phyloP scores from a whole-genome alignment of 2,329 filamentous ascomycete genomes.

The Diaporthe sp. region DNA sequence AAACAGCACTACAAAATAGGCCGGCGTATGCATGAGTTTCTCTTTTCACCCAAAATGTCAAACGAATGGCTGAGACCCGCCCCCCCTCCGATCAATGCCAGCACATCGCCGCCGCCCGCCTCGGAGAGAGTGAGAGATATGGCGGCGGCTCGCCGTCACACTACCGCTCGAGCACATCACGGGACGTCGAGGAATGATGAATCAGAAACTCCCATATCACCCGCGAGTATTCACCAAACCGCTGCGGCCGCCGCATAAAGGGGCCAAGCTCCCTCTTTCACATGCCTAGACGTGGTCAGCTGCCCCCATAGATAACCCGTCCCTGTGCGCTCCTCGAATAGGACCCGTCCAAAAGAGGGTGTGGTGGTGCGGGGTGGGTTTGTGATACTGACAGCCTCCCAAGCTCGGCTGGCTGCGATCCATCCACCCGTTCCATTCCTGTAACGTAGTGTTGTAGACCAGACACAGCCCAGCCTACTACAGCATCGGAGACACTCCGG shows the following conservation, averaged over 20 bases:
- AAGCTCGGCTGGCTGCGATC: slow-evolving; percentile 11
- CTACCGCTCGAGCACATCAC: slow-evolving; percentile 12
- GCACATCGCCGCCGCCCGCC: background rate
- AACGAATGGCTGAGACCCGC: background rate
- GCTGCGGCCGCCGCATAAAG: slow-evolving; percentile 12
- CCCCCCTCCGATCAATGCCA: background rate
- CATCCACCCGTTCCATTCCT: background rate
- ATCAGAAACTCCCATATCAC: slow-evolving; percentile 11
- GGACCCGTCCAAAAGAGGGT: background rate
- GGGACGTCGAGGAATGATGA: slow-evolving; percentile 21
- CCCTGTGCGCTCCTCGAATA: slow-evolving; percentile 3
- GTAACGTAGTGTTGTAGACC: background rate
- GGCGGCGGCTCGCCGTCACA: background rate
- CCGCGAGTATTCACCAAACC: background rate
- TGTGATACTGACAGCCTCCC: slow-evolving; percentile 19
- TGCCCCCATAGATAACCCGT: background rate
- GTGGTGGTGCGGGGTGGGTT: slow-evolving; percentile 26
- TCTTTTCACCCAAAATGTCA: background rate
- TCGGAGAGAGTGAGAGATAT: background rate
- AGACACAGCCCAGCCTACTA: too few relatives aligned
- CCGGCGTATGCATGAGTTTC: background rate
- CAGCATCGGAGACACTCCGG: background rate
- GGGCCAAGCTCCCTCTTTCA: slow-evolving; percentile 12
- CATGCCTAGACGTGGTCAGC: slow-evolving; percentile 10
- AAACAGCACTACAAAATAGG: background rate